Conservation (phyloP, 2,329 filamentous ascomycete species). For the Cladorrhinum sp. region DNA sequence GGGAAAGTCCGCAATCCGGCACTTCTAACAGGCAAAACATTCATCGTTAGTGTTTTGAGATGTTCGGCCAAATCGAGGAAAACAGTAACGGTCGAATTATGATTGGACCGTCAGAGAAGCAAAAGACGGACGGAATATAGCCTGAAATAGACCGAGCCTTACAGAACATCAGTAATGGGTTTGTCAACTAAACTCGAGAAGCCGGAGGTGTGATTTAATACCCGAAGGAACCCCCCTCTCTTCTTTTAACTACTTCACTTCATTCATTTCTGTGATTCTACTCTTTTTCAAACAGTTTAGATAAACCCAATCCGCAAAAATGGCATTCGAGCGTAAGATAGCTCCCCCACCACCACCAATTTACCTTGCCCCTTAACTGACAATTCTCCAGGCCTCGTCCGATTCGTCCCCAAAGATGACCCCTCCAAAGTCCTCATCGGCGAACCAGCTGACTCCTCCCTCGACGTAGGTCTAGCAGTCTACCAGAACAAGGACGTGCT, state of each 20-base stretch:
- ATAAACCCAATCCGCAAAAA: background rate
- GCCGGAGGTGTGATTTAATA: background rate
- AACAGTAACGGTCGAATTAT: background rate
- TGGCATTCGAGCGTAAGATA: constrained; percentile 10
- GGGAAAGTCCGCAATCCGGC: background rate
- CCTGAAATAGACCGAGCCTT: background rate
- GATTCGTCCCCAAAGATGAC: constrained; percentile 54
- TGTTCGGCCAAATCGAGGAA: background rate
- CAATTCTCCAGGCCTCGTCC: constrained; percentile 50
- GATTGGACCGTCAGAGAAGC: background rate
- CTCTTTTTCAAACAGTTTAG: background rate
- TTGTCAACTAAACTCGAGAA: background rate
- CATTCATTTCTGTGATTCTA: background rate
- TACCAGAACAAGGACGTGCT: constrained; percentile 54
- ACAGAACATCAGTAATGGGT: background rate
- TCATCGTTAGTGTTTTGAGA: background rate
- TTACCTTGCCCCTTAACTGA: background rate
- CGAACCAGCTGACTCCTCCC: constrained; percentile 48
- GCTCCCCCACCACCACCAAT: background rate
- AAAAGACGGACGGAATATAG: background rate
- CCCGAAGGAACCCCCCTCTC: background rate
- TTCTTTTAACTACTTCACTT: background rate
- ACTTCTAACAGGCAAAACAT: background rate
- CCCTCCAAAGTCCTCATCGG: constrained; percentile 51
- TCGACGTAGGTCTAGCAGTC: constrained; percentile 58